Conservation (phyloP, 352 stramenopile genomes). For the Pythium phragmiticola region DNA sequence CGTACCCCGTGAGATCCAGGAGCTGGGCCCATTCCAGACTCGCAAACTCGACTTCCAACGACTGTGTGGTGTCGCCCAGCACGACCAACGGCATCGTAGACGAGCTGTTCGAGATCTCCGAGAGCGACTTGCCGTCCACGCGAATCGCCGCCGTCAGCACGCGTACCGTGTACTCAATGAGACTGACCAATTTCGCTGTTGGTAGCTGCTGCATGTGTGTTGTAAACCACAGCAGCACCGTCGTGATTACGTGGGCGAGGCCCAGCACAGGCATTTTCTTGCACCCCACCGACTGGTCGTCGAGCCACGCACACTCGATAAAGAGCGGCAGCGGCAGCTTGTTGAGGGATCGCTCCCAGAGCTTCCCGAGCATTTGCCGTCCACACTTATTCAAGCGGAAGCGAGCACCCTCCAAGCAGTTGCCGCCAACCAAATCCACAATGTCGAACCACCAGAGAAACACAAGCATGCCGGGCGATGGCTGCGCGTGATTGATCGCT, state of each 20-base stretch:
- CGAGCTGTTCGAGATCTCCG: neutral
- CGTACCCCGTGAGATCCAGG: constrained; percentile 7
- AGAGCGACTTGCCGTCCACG: constrained; percentile 9
- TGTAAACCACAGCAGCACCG: constrained; percentile 38
- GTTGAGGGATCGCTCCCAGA: constrained; percentile 50
- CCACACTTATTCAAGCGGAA: constrained; percentile 55
- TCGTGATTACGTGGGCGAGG: constrained; percentile 51
- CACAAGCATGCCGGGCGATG: constrained; percentile 46
- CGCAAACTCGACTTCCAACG: constrained; percentile 14
- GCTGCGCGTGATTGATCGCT: neutral
- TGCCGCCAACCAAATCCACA: constrained; percentile 18
- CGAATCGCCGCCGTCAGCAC: constrained; percentile 3
- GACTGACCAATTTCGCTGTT: neutral
- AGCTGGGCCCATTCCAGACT: constrained; percentile 3
- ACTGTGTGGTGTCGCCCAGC: neutral
- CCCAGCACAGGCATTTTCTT: constrained; percentile 41
- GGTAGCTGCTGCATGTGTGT: neutral
- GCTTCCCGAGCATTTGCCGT: constrained; percentile 30
- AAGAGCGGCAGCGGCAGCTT: constrained; percentile 59
- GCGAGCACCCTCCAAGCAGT: constrained; percentile 27
- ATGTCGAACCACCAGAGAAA: constrained; percentile 58
- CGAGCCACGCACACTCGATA: constrained; percentile 67
- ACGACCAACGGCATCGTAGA: neutral
- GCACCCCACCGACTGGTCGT: constrained; percentile 39
- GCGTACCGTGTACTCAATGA: constrained; percentile 1